Percentiles rank a stretch among this genome's conserved stretches.
Conservation (phyloP, 176 grass and related monocot genomes). For the Eragrostis nindensis region DNA sequence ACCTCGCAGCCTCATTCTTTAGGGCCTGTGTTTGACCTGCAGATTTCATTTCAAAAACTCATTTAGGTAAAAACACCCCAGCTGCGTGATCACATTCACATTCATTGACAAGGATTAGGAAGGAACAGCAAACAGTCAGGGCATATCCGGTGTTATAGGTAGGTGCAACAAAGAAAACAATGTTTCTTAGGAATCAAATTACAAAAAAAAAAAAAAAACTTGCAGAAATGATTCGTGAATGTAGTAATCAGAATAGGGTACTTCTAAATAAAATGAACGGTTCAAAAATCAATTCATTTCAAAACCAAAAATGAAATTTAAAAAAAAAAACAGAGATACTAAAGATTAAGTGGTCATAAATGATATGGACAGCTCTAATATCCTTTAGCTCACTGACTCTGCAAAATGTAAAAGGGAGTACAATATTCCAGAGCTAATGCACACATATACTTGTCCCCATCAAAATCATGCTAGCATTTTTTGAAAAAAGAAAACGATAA, state of each 20-base stretch:
- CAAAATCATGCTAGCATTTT: neutral
- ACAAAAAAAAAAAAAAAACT: neutral
- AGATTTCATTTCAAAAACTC: conserved; percentile 25
- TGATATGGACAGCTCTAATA: neutral
- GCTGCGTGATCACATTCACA: neutral
- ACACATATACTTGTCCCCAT: neutral
- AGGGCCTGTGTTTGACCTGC: conserved; percentile 77
- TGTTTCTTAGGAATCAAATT: neutral
- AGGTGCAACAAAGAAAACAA: neutral
- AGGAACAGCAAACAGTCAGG: neutral
- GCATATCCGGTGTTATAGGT: conserved; percentile 14
- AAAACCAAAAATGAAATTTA: neutral
- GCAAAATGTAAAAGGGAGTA: neutral
- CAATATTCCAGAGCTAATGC: neutral
- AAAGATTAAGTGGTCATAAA: neutral
- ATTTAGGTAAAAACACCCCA: neutral
- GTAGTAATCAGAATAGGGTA: neutral
- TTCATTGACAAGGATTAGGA: conserved; percentile 8
- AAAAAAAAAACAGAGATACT: neutral
- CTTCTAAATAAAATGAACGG: neutral
- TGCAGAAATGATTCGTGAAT: neutral
- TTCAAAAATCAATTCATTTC: neutral
- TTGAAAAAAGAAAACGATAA: neutral
- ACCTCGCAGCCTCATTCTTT: conserved; percentile 83
- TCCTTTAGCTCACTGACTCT: neutral